Base-by-base conservation (phyloP, 305 asterid genomes). In the Fraxinus velutina region DNA sequence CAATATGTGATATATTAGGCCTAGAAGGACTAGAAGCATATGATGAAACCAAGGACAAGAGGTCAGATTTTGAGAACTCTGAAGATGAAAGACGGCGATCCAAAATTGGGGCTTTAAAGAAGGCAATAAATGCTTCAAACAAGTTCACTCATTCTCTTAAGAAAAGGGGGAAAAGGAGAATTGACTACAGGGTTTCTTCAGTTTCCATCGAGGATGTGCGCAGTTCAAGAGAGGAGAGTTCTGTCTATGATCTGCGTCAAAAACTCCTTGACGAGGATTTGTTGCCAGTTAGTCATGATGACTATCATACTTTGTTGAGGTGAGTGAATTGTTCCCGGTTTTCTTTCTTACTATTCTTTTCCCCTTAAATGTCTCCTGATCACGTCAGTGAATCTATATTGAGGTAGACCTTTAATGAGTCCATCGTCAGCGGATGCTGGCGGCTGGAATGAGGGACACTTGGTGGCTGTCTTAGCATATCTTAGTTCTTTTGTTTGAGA, bases 271-370 rank as follows among this genome's bases (percentile, higher is more conserved):
- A 89, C 52, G 83, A 76, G 80, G 89, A 92, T 85, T 88, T 90
- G 88, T 82, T 95, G 91, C 99, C 99, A 47, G 84, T 85, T 84
- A 87, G 88, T 80, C 97, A 88, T 79, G 99, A 95, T 87, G 99
- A 95, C 85, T 95, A 95, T 89, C 97, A 95, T 84, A 91, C 92
- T 60, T 85, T 95, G 86, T 80, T 92, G 88, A 92, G 99, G 99
- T 91, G 84, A 79, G 84, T 80, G 73, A 17, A n/a, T 50, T 50
- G 21, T 47, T 27, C 77, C 29, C 22, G 72, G 10, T 82, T 78
- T 73, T 24, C 73, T 50, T 57, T 81, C 74, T 71, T 55, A 42
- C 29, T 5, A 1, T n/a, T 17, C 70, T n/a, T 21, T 72, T 78
- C 66, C 42, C 12, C 15, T 32, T 21, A 24, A 21, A 21, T 4